phyloP scores from a whole-genome alignment of 2,329 filamentous ascomycete species.

The Bimuria novae-zelandiae region DNA sequence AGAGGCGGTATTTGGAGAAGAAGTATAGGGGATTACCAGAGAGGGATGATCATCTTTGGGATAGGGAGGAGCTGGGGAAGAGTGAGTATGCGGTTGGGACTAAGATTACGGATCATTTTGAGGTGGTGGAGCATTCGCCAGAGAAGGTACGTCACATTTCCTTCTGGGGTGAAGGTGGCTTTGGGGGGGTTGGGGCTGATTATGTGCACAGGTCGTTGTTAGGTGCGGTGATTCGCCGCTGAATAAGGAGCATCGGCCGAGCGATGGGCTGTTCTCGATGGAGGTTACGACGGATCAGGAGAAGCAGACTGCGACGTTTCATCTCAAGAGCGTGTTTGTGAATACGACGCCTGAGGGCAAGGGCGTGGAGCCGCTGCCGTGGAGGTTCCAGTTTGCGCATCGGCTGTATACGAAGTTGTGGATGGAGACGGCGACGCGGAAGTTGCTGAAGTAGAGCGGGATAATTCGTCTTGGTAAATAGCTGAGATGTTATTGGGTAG shows the following conservation, averaged over 20 bases:
- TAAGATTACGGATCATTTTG: slow-evolving; percentile 47
- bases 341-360: slow-evolving; percentile 45
- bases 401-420: slow-evolving; percentile 46
- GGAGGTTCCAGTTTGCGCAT: slow-evolving; percentile 38
- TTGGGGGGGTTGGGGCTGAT: background rate
- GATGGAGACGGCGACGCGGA: slow-evolving; percentile 49
- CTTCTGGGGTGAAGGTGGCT: background rate
- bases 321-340: slow-evolving; percentile 47
- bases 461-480: background rate
- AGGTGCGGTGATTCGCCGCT: slow-evolving; percentile 46
- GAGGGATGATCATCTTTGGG: slow-evolving; percentile 41
- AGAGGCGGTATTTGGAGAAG: slow-evolving; percentile 42
- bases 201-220: slow-evolving; percentile 37
- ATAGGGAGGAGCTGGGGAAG: slow-evolving; percentile 37
- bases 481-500: too few species aligned
- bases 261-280: slow-evolving; percentile 46
- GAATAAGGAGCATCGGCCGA: slow-evolving; percentile 32
- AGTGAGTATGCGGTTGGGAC: slow-evolving; percentile 43
- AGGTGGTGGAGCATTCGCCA: slow-evolving; percentile 43
- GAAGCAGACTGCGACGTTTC: slow-evolving; percentile 43
- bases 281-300: slow-evolving; percentile 46
- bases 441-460: slow-evolving; percentile 37
- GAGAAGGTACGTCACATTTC: slow-evolving; percentile 37
- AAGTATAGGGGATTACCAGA: slow-evolving; percentile 41
- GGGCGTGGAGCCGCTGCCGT: slow-evolving; percentile 30